Conservation (phyloP, 106 monocot species). For the Iris macrosiphon region DNA sequence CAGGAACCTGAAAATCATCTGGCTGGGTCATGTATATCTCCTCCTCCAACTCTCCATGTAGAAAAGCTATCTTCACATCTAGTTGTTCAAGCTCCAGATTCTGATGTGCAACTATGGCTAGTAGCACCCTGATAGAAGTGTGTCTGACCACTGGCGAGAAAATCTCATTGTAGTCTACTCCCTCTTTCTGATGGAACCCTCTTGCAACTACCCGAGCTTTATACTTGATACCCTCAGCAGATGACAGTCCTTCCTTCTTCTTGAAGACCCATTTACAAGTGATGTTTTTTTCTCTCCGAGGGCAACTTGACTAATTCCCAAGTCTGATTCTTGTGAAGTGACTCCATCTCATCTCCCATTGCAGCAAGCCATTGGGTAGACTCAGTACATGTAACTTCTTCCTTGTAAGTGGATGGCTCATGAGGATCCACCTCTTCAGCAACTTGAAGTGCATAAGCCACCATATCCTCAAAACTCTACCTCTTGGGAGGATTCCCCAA, state of each 20-base stretch:
- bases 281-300: constrained; percentile 2
- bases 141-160: not conserved
- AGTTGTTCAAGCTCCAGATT: no score
- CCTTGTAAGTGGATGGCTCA: not conserved
- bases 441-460: not conserved
- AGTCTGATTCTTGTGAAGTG: constrained; percentile 19
- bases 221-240: not conserved
- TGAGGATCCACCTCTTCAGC: not conserved
- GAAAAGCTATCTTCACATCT: no score
- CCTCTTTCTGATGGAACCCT: no score
- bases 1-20: not conserved
- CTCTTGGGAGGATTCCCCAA: not conserved
- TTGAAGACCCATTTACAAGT: constrained; percentile 15
- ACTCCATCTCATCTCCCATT: constrained; percentile 1
- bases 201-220: not conserved
- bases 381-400: not conserved
- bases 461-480: not conserved
- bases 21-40: not conserved
- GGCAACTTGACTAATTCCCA: constrained; percentile 4
- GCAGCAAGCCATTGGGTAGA: not conserved
- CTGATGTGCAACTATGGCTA: not conserved
- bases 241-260: not conserved
- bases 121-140: not conserved
- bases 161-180: no score
- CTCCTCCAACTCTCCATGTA: not conserved